Base-by-base conservation (phyloP, 83 land plant species). In the Picea mariana region DNA sequence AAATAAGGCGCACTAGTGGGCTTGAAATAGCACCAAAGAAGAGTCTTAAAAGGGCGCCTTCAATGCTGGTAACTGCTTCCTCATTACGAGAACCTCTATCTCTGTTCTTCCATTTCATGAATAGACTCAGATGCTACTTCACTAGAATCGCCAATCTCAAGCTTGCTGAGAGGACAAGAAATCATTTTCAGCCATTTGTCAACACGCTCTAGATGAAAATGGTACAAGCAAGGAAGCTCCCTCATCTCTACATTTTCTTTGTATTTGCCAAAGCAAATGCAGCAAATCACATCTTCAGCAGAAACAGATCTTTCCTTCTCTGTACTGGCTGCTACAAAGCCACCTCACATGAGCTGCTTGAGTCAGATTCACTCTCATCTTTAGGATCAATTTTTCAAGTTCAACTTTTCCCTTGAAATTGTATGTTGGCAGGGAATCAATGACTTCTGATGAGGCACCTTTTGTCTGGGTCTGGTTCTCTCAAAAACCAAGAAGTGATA, bases 241-340 rank as follows among this genome's bases (percentile, higher is more conserved):
- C 89, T 64, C 63, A 91, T 40, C 47, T 88, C 81, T 64, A 81
- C 91, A 67, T 81, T 81, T 72, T 91, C 85, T 20, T 63, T 87
- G 77, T 88, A 88, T 66, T 88, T 86, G 21, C 84, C 85, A 79
- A 91, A 83, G 83, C 93, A 91, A 67, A 91, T 91, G 84, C 86
- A 86, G 78, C 93, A 91, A 78, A 82, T 81, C 71, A 95, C 95
- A 88, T 95, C 97, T 81, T 95, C 97, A 27, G 89, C 95, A 38
- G 97, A 93, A 59, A 95, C 89, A 59, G 77, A 31, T 23, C 94
- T 83, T 79, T 95, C 97, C 59, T 86, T 88, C 18, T 89, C 91
- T 31, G 34, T 31, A 31, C 34, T 1, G 34, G 34, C 34, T 31
- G 34, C 34, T 31, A 31, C 34, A 31, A 92, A 59, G 17, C 97